phyloP scores from a whole-genome alignment of 371 early-diverging fungal genomes.

The Lichtheimia ramosa region DNA sequence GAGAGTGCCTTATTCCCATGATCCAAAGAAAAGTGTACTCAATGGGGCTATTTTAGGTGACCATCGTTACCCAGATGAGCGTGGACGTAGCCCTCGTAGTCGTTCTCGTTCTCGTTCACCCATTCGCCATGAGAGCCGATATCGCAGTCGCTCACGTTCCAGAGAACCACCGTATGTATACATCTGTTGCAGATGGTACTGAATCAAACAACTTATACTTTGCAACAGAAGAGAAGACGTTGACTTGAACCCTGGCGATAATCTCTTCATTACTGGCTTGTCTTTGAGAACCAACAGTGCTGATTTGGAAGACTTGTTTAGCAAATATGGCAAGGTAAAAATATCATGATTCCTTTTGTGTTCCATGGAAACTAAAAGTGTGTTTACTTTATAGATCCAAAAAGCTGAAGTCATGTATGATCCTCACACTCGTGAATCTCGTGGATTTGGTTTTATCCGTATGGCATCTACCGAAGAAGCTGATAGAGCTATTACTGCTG shows the following conservation, averaged over 20 bases:
- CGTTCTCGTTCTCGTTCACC: constrained; percentile 52
- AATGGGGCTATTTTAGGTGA: constrained; percentile 15
- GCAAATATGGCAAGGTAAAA: constrained; percentile 74
- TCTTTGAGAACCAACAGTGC: constrained; percentile 56
- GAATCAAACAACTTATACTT: neutral
- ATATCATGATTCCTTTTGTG: too few species aligned
- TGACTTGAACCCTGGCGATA: constrained; percentile 73
- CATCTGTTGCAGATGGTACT: constrained; percentile 1
- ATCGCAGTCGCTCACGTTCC: constrained; percentile 52
- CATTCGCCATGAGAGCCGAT: constrained; percentile 42
- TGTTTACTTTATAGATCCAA: constrained; percentile 41
- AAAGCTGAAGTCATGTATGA: constrained; percentile 79
- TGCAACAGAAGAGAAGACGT: constrained; percentile 23
- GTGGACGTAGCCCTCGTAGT: constrained; percentile 46
- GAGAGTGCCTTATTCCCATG: neutral
- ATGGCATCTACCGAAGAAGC: constrained; percentile 77
- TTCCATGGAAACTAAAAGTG: too few species aligned
- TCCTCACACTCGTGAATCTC: constrained; percentile 80
- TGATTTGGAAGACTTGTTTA: constrained; percentile 72
- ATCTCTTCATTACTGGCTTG: constrained; percentile 77
- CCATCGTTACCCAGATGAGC: constrained; percentile 42
- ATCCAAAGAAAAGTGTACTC: neutral
- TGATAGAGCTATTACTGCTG: constrained; percentile 62
- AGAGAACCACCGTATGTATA: constrained; percentile 35
- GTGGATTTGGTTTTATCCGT: constrained; percentile 85